Conservation (phyloP, 1,139 yeast genomes). For the Tardiomyces digboiensis region DNA sequence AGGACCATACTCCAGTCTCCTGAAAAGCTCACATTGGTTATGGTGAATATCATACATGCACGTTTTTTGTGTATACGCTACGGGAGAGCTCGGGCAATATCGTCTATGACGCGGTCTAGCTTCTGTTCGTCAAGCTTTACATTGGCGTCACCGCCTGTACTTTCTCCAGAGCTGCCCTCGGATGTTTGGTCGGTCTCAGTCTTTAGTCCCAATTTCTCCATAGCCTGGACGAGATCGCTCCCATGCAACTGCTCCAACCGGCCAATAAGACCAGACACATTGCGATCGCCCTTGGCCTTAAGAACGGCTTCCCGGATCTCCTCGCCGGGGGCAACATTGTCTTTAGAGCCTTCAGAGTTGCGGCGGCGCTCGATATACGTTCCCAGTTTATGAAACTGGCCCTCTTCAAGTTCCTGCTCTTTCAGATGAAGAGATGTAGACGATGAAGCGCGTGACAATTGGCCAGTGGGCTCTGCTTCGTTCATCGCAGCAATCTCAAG, state of each 20-base stretch:
- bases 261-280: neutral
- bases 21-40: no score
- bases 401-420: slow-evolving; percentile 80
- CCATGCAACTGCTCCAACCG: neutral
- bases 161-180: neutral
- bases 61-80: neutral
- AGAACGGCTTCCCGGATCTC: neutral
- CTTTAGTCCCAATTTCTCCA: neutral
- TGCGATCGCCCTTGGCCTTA: neutral
- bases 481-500: neutral
- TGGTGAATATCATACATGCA: no score
- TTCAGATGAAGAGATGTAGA: slow-evolving; percentile 31
- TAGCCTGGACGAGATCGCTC: neutral
- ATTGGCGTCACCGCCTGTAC: neutral
- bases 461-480: neutral
- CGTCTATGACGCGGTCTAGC: neutral
- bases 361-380: slow-evolving; percentile 10
- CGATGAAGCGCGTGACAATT: slow-evolving; percentile 16
- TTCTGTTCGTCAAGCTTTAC: neutral
- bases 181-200: neutral
- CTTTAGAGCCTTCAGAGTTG: neutral
- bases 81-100: neutral
- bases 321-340: neutral
- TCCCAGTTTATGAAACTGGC: slow-evolving; percentile 80
- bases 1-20: no score